Percentiles rank a stretch among this genome's conserved stretches.
These are phyloP conservation scores for Phytophthora capsici DNA, from an alignment of 352 stramenopile genomes.

Conservation along the genomic window DNA sequence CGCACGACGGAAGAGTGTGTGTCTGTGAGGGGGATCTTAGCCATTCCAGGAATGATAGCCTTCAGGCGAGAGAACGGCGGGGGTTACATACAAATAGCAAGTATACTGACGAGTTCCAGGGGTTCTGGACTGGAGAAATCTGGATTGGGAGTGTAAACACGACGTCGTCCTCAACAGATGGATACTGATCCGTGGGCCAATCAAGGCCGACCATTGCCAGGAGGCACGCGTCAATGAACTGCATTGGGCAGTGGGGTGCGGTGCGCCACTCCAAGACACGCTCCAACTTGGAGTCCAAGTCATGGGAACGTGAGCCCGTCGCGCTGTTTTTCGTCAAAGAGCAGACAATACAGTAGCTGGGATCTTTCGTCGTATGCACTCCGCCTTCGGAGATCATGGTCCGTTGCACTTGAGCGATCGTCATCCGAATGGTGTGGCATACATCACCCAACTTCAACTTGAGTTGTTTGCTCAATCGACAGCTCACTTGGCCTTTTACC, in stretches of 20 bases:
- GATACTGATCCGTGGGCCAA: slow-evolving; percentile 15
- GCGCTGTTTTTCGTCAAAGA: slow-evolving; percentile 30
- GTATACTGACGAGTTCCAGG: slow-evolving; percentile 18
- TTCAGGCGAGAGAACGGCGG: not conserved
- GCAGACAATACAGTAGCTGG: slow-evolving; percentile 5
- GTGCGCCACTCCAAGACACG: slow-evolving; percentile 11
- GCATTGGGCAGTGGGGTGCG: slow-evolving; percentile 30
- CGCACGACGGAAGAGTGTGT: slow-evolving; percentile 12
- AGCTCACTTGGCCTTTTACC: not conserved
- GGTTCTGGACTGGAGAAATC: slow-evolving; percentile 16
- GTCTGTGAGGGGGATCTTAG: not conserved
- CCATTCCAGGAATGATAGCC: slow-evolving; percentile 17
- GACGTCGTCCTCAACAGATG: not conserved
- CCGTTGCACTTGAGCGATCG: not conserved
- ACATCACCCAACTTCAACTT: slow-evolving; percentile 23
- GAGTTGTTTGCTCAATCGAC: slow-evolving; percentile 4
- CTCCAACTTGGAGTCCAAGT: too few species aligned
- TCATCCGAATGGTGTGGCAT: slow-evolving; percentile 18
- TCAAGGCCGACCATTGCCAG: not conserved
- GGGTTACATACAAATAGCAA: not conserved
- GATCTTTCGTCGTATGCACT: slow-evolving; percentile 29
- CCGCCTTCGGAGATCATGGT: slow-evolving; percentile 9
- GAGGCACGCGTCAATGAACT: slow-evolving; percentile 18
- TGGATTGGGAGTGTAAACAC: slow-evolving; percentile 6
- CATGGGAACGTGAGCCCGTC: slow-evolving; percentile 21